Conservation (phyloP, 164 flowering plant species). For the Piper betle region DNA sequence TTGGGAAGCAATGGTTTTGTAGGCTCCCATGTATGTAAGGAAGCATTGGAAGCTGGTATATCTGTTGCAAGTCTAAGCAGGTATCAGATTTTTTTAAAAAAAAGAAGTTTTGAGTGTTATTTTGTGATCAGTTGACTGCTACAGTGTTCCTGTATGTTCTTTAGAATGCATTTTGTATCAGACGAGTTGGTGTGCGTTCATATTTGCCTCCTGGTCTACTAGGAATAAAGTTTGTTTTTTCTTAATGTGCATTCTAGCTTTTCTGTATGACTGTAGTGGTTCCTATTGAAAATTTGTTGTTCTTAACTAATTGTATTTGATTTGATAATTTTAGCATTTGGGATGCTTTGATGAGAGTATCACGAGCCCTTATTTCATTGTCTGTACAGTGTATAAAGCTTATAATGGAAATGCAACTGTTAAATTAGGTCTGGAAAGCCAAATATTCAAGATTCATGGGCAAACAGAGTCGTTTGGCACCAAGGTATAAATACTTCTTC, state of each 20-base stretch:
- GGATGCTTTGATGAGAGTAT: not conserved
- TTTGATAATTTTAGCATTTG: not conserved
- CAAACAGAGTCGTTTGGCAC: slow-evolving; percentile 58
- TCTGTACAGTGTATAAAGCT: too few relatives aligned
- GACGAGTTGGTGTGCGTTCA: too few relatives aligned
- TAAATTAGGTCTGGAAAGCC: slow-evolving; percentile 71
- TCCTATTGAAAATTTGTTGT: not conserved
- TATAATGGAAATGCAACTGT: not conserved
- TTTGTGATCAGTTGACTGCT: too few relatives aligned
- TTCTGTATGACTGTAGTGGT: not conserved
- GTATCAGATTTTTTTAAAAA: slow-evolving; percentile 30
- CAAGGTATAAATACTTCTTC: slow-evolving; percentile 35
- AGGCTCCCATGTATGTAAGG: slow-evolving; percentile 84
- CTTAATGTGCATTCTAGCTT: too few relatives aligned
- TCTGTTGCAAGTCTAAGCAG: slow-evolving; percentile 86
- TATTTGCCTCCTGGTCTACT: too few relatives aligned
- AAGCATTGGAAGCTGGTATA: slow-evolving; percentile 66
- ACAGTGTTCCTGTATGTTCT: too few relatives aligned
- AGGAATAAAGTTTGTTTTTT: too few relatives aligned
- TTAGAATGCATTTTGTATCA: too few relatives aligned
- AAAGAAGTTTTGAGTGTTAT: too few relatives aligned
- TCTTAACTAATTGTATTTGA: too few relatives aligned
- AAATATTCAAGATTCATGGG: slow-evolving; percentile 65
- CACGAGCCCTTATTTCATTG: too few relatives aligned
- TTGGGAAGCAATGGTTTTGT: slow-evolving; percentile 98